A percentile compares a stretch with the other conserved stretches of the same genome.
Conservation (phyloP, 2,329 filamentous ascomycete genomes). For the Seiridium cupressi region DNA sequence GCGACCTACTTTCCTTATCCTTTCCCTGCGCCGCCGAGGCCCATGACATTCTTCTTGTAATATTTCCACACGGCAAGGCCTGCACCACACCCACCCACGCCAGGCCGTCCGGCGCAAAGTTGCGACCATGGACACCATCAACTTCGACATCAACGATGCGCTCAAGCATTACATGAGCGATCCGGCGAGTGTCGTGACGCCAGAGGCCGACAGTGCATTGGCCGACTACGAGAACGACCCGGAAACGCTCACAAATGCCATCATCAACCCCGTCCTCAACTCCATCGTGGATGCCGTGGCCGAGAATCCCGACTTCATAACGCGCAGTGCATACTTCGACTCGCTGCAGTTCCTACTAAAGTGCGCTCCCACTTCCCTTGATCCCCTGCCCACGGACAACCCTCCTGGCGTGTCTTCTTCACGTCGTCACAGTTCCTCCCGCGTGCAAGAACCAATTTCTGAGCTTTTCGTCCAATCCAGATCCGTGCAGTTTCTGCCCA, state of each 20-base stretch:
- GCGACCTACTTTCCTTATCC: too few relatives aligned
- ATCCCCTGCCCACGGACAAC: constrained; percentile 23
- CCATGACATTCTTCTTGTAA: not conserved
- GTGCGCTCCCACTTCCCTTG: constrained; percentile 66
- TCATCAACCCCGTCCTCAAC: constrained; percentile 85
- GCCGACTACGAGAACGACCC: constrained; percentile 92
- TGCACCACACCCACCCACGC: not conserved
- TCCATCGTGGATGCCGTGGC: constrained; percentile 90
- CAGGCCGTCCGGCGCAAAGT: constrained; percentile 7
- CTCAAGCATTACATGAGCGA: constrained; percentile 97
- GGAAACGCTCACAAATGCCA: constrained; percentile 71
- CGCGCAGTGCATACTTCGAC: constrained; percentile 77
- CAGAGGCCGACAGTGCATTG: constrained; percentile 79
- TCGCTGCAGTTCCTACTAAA: constrained; percentile 95
- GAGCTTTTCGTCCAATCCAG: constrained; percentile 67
- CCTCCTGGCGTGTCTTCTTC: constrained; percentile 4
- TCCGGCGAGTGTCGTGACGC: constrained; percentile 76
- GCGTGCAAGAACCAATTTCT: constrained; percentile 52
- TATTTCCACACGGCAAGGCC: not conserved
- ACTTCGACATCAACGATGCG: constrained; percentile 95
- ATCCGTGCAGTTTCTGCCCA: constrained; percentile 75
- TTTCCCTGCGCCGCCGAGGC: too few relatives aligned
- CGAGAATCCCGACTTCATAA: constrained; percentile 86
- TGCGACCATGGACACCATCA: constrained; percentile 66
- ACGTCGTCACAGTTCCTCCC: constrained; percentile 12